Percentiles rank a stretch among this genome's conserved stretches.
Evolutionary conservation across 2,329 filamentous ascomycete genomes (phyloP).

Genomic region (Beauveria sp.): DNA sequence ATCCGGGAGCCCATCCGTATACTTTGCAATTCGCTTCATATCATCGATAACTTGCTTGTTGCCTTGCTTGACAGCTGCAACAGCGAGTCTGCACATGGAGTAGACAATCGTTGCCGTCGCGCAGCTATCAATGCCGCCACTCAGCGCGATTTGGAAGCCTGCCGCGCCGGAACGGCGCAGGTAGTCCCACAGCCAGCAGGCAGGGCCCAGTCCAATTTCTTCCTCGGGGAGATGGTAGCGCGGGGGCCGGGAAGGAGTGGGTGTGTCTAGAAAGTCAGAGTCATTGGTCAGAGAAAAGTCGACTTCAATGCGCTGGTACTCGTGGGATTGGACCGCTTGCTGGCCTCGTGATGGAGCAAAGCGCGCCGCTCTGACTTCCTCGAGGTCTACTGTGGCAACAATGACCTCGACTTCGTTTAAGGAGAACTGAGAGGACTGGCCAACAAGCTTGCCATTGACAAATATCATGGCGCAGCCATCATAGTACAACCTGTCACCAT

Average conservation of each 20-base stretch:
- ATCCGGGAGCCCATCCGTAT: constrained; percentile 36
- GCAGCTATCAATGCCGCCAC: constrained; percentile 50
- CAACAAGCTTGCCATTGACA: constrained; percentile 55
- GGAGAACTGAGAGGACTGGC: constrained; percentile 56
- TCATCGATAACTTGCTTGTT: constrained; percentile 20
- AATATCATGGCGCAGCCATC: constrained; percentile 58
- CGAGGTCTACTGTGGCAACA: constrained; percentile 59
- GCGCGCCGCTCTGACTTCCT: constrained; percentile 59
- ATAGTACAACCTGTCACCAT: constrained; percentile 49
- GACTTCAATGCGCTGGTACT: constrained; percentile 15
- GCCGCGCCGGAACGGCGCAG: constrained; percentile 40
- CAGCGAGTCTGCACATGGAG: constrained; percentile 48
- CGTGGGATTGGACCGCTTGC: constrained; percentile 40
- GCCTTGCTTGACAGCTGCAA: constrained; percentile 37
- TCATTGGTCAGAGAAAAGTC: constrained; percentile 22
- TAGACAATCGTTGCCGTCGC: constrained; percentile 38
- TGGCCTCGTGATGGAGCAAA: constrained; percentile 46
- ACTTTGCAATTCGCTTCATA: constrained; percentile 19
- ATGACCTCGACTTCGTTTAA: constrained; percentile 49
- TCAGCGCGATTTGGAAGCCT: constrained; percentile 50
- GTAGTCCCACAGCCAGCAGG: constrained; percentile 62
- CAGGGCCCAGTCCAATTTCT: constrained; percentile 53
- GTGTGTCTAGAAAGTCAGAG: constrained; percentile 28
- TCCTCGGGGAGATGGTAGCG: constrained; percentile 56
- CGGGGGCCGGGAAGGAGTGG: constrained; percentile 37